Percentiles rank a stretch among this genome's conserved stretches.
phyloP scores from a whole-genome alignment of 257 asterid species.

The Solanum raphanifolium region DNA sequence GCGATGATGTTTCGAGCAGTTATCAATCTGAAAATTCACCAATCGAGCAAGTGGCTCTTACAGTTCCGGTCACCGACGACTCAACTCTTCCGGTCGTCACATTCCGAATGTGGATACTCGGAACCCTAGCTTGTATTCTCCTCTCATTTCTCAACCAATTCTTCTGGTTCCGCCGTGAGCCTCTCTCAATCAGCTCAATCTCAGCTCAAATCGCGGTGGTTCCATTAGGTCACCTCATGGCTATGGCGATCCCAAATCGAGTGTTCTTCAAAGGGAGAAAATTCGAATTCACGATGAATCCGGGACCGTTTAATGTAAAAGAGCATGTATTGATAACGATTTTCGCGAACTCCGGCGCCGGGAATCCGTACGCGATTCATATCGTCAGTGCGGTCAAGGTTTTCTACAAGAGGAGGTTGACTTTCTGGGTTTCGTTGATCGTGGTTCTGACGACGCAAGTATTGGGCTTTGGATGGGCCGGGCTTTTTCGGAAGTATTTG shows the following conservation, averaged over 20 bases:
- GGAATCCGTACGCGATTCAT: conserved; percentile 2
- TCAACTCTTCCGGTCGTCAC: conserved; percentile 3
- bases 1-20: not conserved
- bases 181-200: conserved; percentile 2
- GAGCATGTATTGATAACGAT: conserved; percentile 5
- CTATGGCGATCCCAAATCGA: not conserved
- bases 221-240: not conserved
- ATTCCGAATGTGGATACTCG: conserved; percentile 13
- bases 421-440: not conserved
- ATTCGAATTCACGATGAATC: not conserved
- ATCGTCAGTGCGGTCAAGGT: conserved; percentile 1
- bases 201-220: conserved; percentile 4
- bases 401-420: not conserved
- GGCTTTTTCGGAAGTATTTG: conserved; percentile 3
- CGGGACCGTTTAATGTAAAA: not conserved
- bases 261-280: not conserved
- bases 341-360: conserved; percentile 4
- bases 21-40: conserved; percentile 3
- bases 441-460: conserved; percentile 6
- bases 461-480: conserved; percentile 11
- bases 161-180: conserved; percentile 16
- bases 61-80: conserved; percentile 9
- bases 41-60: conserved; percentile 10
- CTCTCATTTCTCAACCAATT: conserved; percentile 18
- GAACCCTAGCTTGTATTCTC: conserved; percentile 11